Conservation (phyloP, 495 filamentous ascomycete species). For the Aspergillus campestris region DNA sequence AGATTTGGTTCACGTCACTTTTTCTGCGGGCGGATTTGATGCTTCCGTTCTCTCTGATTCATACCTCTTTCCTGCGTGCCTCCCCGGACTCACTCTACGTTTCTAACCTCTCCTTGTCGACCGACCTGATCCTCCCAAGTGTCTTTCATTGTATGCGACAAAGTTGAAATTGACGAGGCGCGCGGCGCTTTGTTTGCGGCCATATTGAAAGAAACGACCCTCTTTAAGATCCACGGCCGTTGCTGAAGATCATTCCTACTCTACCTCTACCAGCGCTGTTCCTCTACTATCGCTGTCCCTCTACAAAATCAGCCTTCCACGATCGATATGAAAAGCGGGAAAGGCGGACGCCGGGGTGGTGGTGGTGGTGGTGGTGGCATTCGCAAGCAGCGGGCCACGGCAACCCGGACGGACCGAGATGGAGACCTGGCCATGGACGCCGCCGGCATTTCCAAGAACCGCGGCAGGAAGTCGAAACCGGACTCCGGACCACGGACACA, state of each 20-base stretch:
- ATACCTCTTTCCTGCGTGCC: not conserved
- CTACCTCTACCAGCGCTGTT: not conserved
- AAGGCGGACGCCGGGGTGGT: slow-evolving; percentile 22
- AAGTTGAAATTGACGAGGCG: slow-evolving; percentile 16
- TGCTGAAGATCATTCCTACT: not conserved
- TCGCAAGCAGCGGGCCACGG: slow-evolving; percentile 50
- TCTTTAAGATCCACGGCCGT: not conserved
- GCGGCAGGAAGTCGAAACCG: slow-evolving; percentile 31
- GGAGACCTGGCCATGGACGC: slow-evolving; percentile 76
- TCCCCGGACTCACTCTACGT: not conserved
- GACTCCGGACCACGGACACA: slow-evolving; percentile 22
- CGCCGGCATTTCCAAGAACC: slow-evolving; percentile 27
- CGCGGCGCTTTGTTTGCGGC: slow-evolving; percentile 16
- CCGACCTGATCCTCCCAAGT: not conserved
- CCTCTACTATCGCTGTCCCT: not conserved
- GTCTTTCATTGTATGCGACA: slow-evolving; percentile 16
- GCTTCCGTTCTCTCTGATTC: not conserved
- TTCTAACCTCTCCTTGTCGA: not conserved
- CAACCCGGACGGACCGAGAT: slow-evolving; percentile 59
- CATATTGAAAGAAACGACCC: slow-evolving; percentile 5
- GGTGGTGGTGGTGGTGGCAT: slow-evolving; percentile 60
- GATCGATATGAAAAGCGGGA: slow-evolving; percentile 30
- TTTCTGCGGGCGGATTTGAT: slow-evolving; percentile 7
- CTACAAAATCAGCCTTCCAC: slow-evolving; percentile 3
- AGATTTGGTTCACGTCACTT: slow-evolving; percentile 19